phyloP scores from a whole-genome alignment of 2,329 filamentous ascomycete species.

The Cercospora nicotianae region DNA sequence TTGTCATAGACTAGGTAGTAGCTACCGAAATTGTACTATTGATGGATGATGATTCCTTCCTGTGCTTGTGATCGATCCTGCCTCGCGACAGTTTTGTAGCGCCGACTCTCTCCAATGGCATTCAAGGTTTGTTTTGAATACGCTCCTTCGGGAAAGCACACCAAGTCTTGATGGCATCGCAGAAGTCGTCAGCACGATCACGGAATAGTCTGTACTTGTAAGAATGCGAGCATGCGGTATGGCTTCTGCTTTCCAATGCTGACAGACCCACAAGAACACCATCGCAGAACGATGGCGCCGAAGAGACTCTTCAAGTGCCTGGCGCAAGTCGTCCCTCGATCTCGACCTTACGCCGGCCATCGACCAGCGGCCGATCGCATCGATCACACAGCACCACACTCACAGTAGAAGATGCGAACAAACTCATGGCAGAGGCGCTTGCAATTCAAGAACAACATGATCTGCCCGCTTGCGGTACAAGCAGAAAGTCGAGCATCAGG shows the following conservation, averaged over 20 bases:
- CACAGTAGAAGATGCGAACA: conserved; percentile 9
- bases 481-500: neutral
- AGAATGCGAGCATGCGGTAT: neutral
- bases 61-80: neutral
- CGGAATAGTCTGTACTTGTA: neutral
- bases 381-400: conserved; percentile 1
- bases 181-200: neutral
- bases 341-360: conserved; percentile 1
- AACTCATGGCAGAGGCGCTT: conserved; percentile 9
- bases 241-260: neutral
- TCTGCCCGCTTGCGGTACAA: neutral
- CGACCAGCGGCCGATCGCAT: conserved; percentile 1
- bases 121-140: neutral
- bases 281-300: neutral
- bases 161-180: neutral
- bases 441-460: conserved; percentile 13
- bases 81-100: neutral
- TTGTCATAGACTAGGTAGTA: conserved; percentile 16
- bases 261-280: neutral
- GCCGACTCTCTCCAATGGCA: neutral
- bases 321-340: neutral
- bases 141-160: neutral
- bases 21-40: conserved; percentile 19
- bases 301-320: neutral
- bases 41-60: conserved; percentile 14